Conservation (phyloP, 2,329 filamentous ascomycete genomes). For the Ceratocystis harringtonii region DNA sequence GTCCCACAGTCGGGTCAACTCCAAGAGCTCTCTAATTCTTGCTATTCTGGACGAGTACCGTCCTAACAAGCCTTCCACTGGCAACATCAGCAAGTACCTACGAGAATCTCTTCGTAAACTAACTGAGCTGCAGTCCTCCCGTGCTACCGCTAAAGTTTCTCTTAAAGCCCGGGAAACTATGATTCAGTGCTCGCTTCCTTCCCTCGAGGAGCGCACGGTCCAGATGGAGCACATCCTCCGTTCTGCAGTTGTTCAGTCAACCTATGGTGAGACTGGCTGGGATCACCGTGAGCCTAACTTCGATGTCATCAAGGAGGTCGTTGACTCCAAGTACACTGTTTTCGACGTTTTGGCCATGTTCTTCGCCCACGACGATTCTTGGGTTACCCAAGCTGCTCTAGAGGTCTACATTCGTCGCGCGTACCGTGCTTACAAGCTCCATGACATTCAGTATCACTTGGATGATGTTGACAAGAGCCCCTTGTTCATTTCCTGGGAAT, state of each 20-base stretch:
- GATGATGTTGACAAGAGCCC: conserved; percentile 53
- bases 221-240: conserved; percentile 99
- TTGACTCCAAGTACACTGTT: conserved; percentile 96
- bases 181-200: conserved; percentile 92
- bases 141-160: conserved; percentile 79
- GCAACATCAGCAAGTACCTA: conserved; percentile 79
- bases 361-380: conserved; percentile 86
- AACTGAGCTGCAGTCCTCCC: conserved; percentile 73
- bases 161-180: conserved; percentile 94
- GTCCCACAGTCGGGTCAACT: conserved; percentile 79
- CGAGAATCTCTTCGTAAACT: conserved; percentile 68
- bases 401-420: conserved; percentile 94
- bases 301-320: conserved; percentile 88
- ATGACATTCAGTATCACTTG: conserved; percentile 78
- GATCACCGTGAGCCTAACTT: conserved; percentile 87
- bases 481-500: conserved; percentile 87
- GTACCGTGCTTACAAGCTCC: conserved; percentile 88
- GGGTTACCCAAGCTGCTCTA: conserved; percentile 83
- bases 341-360: conserved; percentile 92
- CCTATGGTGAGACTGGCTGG: conserved; percentile 93
- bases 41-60: conserved; percentile 89
- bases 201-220: conserved; percentile 79
- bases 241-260: conserved; percentile 89
- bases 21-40: conserved; percentile 87
- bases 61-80: conserved; percentile 81